These are phyloP conservation scores for Groenewaldozyma salmanticensis DNA, from an alignment of 805 yeast genomes.

Conservation along the genomic window DNA sequence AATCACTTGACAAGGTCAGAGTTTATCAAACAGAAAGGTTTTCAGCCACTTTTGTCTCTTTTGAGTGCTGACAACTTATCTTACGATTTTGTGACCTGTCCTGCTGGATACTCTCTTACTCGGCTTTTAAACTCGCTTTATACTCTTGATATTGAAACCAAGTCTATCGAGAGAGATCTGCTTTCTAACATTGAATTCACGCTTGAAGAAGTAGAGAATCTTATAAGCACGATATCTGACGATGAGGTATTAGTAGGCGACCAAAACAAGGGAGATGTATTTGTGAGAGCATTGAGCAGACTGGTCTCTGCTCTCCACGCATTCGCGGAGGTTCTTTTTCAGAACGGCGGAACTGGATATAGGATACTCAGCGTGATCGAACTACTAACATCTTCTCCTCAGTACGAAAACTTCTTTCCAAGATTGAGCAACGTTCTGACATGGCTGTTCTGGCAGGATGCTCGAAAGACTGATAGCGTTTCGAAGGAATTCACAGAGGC, in stretches of 20 bases:
- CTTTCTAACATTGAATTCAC: not conserved
- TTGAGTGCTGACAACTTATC: slow-evolving; percentile 21
- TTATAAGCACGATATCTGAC: not conserved
- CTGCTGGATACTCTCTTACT: slow-evolving; percentile 17
- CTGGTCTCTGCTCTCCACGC: slow-evolving; percentile 13
- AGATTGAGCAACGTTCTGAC: slow-evolving; percentile 20
- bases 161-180: slow-evolving; percentile 8
- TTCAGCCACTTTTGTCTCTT: slow-evolving; percentile 15
- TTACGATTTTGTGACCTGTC: slow-evolving; percentile 23
- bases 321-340: slow-evolving; percentile 17
- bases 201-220: not conserved
- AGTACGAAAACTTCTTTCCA: slow-evolving; percentile 11
- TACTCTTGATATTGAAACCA: slow-evolving; percentile 17
- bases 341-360: slow-evolving; percentile 19
- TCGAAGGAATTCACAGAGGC: slow-evolving; percentile 13
- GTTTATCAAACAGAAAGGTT: slow-evolving; percentile 21
- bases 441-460: slow-evolving; percentile 22
- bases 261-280: slow-evolving; percentile 5
- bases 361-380: slow-evolving; percentile 13
- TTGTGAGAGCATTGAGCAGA: slow-evolving; percentile 7
- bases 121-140: slow-evolving; percentile 15
- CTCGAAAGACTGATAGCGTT: slow-evolving; percentile 9
- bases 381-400: slow-evolving; percentile 11
- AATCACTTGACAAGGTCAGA: slow-evolving; percentile 21
- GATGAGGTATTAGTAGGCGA: slow-evolving; percentile 1